phyloP scores from a whole-genome alignment of 139 green algal genomes.

The Eudorina sp. region DNA sequence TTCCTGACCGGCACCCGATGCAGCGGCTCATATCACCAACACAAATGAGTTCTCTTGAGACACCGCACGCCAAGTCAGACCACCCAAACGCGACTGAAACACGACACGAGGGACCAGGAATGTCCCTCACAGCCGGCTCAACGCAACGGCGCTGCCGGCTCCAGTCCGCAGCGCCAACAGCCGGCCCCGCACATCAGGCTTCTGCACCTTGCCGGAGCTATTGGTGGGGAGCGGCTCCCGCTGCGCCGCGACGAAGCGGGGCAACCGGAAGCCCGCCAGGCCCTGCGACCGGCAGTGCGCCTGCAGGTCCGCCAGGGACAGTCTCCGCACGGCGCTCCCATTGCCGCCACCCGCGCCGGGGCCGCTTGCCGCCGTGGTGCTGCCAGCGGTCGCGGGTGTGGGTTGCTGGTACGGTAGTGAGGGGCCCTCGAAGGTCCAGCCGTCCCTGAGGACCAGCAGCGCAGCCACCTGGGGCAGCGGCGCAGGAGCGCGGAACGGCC shows the following conservation, averaged over 20 bases:
- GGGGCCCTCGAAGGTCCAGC: slow-evolving; percentile 61
- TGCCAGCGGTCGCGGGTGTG: neutral
- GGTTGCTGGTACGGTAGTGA: neutral
- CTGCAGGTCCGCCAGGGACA: slow-evolving; percentile 58
- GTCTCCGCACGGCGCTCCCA: too few species aligned
- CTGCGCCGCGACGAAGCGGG: slow-evolving; percentile 51
- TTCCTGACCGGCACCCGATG: too few species aligned
- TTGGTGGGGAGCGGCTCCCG: slow-evolving; percentile 68
- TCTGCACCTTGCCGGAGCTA: slow-evolving; percentile 80
- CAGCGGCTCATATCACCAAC: too few species aligned
- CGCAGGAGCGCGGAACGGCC: too few species aligned
- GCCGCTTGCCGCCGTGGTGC: neutral
- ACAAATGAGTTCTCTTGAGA: too few species aligned
- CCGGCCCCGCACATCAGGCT: slow-evolving; percentile 62
- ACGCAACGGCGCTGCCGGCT: too few species aligned
- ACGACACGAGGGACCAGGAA: too few species aligned
- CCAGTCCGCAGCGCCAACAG: neutral
- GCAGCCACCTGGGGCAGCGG: slow-evolving; percentile 59
- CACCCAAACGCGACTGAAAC: too few species aligned
- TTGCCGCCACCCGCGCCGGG: too few species aligned
- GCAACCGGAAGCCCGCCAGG: slow-evolving; percentile 81
- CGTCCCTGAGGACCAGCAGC: slow-evolving; percentile 68
- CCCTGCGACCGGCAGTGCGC: slow-evolving; percentile 62
- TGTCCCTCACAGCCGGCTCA: too few species aligned
- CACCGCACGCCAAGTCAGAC: too few species aligned